Percentiles rank a stretch among this genome's conserved stretches.
These are phyloP conservation scores for Ustilago sp. DNA, from an alignment of 1,284 basidiomycete species.

Conservation along the genomic window DNA sequence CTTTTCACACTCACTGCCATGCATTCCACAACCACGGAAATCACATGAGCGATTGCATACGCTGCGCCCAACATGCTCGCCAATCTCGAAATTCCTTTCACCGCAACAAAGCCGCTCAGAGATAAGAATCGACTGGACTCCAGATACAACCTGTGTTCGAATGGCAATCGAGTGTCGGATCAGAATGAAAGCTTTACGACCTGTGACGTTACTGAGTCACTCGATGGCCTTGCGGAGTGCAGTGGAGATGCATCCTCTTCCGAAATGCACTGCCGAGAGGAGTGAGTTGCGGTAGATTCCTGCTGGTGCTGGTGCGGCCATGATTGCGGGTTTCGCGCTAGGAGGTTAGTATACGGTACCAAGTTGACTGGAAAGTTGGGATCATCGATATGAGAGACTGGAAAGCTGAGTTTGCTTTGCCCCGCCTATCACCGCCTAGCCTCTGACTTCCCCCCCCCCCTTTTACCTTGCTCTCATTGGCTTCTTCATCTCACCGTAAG, in stretches of 20 bases:
- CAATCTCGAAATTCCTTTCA: slow-evolving; percentile 79
- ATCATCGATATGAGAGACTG: background rate
- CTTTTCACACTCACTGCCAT: too few species aligned
- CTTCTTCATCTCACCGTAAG: too few species aligned
- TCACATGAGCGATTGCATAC: slow-evolving; percentile 83
- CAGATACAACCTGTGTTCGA: slow-evolving; percentile 51
- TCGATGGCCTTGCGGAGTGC: slow-evolving; percentile 39
- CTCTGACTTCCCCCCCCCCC: background rate
- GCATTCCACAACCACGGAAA: slow-evolving; percentile 58
- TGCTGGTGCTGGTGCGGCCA: slow-evolving; percentile 27
- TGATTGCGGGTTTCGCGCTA: slow-evolving; percentile 3
- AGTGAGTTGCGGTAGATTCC: slow-evolving; percentile 51
- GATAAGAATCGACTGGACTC: slow-evolving; percentile 33
- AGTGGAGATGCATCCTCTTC: slow-evolving; percentile 30
- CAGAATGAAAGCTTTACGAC: slow-evolving; percentile 53
- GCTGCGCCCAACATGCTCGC: slow-evolving; percentile 81
- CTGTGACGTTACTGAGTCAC: slow-evolving; percentile 23
- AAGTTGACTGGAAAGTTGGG: too few species aligned
- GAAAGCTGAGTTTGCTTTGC: background rate
- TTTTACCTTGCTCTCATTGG: background rate
- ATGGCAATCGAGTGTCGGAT: slow-evolving; percentile 56
- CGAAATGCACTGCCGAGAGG: slow-evolving; percentile 46
- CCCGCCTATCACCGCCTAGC: too few species aligned
- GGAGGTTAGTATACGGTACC: background rate
- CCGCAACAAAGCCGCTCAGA: slow-evolving; percentile 39